phyloP scores from a whole-genome alignment of 495 filamentous ascomycete genomes.

The Rhizodiscina lignyota region DNA sequence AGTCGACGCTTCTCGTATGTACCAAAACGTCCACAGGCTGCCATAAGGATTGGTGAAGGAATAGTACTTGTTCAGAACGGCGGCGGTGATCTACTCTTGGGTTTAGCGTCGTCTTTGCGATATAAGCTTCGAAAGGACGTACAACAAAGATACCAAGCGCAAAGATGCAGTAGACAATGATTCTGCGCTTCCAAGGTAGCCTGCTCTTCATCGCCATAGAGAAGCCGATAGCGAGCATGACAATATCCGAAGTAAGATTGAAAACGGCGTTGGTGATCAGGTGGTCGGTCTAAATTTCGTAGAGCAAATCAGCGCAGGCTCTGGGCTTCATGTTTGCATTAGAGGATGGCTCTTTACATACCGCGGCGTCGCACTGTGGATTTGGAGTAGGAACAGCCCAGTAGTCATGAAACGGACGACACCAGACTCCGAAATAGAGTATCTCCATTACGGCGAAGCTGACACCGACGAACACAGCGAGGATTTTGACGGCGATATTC shows the following conservation, averaged over 20 bases:
- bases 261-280: slow-evolving; percentile 49
- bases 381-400: slow-evolving; percentile 27
- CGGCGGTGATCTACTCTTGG: slow-evolving; percentile 31
- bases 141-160: slow-evolving; percentile 42
- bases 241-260: slow-evolving; percentile 47
- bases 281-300: slow-evolving; percentile 31
- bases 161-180: slow-evolving; percentile 32
- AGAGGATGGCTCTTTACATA: slow-evolving; percentile 1
- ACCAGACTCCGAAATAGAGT: slow-evolving; percentile 48
- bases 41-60: slow-evolving; percentile 39
- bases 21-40: slow-evolving; percentile 48
- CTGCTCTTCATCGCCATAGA: slow-evolving; percentile 38
- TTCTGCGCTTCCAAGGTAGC: slow-evolving; percentile 32
- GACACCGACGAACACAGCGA: slow-evolving; percentile 34
- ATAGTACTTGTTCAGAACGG: slow-evolving; percentile 49
- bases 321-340: slow-evolving; percentile 20
- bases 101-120: background rate
- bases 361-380: background rate
- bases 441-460: slow-evolving; percentile 43
- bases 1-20: slow-evolving; percentile 45
- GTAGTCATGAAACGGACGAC: slow-evolving; percentile 40
- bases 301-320: too few relatives aligned
- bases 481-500: slow-evolving; percentile 34
- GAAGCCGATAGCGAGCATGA: slow-evolving; percentile 44
- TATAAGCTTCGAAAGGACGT: slow-evolving; percentile 3